Percentiles rank a stretch among this genome's conserved stretches.
phyloP scores from a whole-genome alignment of 805 yeast species.

The Alloascoidea hylecoeti region DNA sequence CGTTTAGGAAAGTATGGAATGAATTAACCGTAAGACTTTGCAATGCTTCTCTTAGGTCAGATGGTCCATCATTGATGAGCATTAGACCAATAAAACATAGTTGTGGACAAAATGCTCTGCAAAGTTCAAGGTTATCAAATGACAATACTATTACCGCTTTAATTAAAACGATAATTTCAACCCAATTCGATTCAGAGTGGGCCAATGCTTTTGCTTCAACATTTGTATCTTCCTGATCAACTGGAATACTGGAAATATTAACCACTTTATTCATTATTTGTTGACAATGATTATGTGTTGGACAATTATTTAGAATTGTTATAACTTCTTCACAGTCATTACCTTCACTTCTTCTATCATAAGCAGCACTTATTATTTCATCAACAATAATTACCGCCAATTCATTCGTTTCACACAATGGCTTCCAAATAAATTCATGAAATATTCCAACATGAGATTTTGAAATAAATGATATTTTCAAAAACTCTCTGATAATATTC shows the following conservation, averaged over 20 bases:
- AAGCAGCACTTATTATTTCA: conserved; percentile 59
- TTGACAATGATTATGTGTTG: conserved; percentile 61
- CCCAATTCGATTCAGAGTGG: conserved; percentile 40
- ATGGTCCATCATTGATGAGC: conserved; percentile 33
- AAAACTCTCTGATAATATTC: conserved; percentile 45
- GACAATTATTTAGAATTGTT: conserved; percentile 45
- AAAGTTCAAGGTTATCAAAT: conserved; percentile 37
- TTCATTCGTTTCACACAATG: conserved; percentile 45
- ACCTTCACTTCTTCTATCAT: conserved; percentile 68
- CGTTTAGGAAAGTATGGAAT: conserved; percentile 52
- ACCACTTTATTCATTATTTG: conserved; percentile 44
- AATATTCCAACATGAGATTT: conserved; percentile 32
- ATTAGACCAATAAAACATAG: conserved; percentile 53
- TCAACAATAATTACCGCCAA: conserved; percentile 47
- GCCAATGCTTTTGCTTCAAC: conserved; percentile 22
- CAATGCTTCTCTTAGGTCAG: conserved; percentile 41
- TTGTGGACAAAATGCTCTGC: conserved; percentile 37
- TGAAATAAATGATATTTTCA: conserved; percentile 34
- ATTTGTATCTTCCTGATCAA: conserved; percentile 24
- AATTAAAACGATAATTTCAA: conserved; percentile 57
- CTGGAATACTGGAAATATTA: conserved; percentile 25
- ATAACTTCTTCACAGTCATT: conserved; percentile 33
- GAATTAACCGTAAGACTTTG: conserved; percentile 52
- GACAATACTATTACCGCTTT: conserved; percentile 49
- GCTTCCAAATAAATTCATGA: conserved; percentile 55